A percentile compares a stretch with the other conserved stretches of the same genome.
Evolutionary conservation across 2,329 filamentous ascomycete species (phyloP).

Genomic region (Diaporthe vexans): DNA sequence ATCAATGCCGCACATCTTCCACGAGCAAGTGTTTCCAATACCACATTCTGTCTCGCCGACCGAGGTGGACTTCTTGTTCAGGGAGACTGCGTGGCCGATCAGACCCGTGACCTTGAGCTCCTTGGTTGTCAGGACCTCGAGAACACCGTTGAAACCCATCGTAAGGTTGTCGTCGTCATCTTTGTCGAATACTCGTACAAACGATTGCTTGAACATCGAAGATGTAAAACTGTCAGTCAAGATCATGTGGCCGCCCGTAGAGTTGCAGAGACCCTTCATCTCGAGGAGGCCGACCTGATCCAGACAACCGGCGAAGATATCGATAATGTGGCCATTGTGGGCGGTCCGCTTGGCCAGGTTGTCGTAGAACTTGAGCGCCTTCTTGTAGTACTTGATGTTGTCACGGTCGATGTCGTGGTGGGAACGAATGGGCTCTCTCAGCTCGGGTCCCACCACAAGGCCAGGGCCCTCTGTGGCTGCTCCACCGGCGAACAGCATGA

Average conservation of each 20-base stretch:
- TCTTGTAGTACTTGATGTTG: conserved; percentile 99
- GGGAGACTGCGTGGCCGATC: conserved; percentile 94
- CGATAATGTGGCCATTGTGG: conserved; percentile 96
- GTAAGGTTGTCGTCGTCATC: conserved; percentile 93
- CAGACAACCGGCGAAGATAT: conserved; percentile 97
- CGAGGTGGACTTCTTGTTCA: conserved; percentile 98
- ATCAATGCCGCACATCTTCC: conserved; percentile 99
- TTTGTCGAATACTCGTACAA: conserved; percentile 96
- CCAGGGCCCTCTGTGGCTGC: conserved; percentile 96
- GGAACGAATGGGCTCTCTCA: conserved; percentile 96
- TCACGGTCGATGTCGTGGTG: conserved; percentile 99
- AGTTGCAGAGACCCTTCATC: conserved; percentile 98
- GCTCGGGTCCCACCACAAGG: conserved; percentile 94
- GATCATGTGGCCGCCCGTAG: conserved; percentile 97
- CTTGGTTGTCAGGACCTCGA: conserved; percentile 97
- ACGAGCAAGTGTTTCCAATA: conserved; percentile 98
- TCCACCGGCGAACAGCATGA: conserved; percentile 97
- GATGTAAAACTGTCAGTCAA: conserved; percentile 98
- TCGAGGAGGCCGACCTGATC: conserved; percentile 97
- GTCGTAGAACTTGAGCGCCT: conserved; percentile 98
- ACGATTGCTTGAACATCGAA: conserved; percentile 99
- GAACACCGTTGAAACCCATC: conserved; percentile 97
- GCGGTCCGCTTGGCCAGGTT: conserved; percentile 92
- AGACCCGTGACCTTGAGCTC: conserved; percentile 98
- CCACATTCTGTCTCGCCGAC: conserved; percentile 98